Evolutionary conservation across 192 early-diverging fungal genomes (phyloP), one percentile per base, ranked within the genome.

Genomic region (Coemansia erecta): DNA sequence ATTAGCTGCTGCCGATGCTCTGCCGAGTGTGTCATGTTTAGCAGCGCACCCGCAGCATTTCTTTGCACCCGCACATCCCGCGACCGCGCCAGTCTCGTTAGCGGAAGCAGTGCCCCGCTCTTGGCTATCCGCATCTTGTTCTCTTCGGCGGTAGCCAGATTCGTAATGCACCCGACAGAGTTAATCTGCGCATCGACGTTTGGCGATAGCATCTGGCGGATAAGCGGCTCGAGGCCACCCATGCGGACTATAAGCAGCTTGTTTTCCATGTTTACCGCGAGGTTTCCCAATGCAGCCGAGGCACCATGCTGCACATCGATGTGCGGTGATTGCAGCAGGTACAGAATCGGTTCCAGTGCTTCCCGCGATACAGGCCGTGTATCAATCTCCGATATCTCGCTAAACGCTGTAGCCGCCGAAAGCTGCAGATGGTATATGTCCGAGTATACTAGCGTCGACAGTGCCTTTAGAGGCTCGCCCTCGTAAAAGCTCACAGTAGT

Each of bases 101-200:
- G 63, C 33, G 87, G 83, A 21, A 86, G 81, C 35, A 94, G 72
- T 3, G 89, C 90, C 31, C 88, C 90, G 41, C 89, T 90, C 64
- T 87, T 90, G 58, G 92, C 90, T 67, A 95, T 94, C 64, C 83
- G 86, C 52, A 85, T 86, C 73, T 95, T 95, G 82, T 94, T 95
- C 48, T 89, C 92, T 52, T 94, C 92, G 82, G 68, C 60, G 4
- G 93, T 94, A 6, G 92, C 91, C 56, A 95, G 83, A 51, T 95
- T 95, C 0, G 93, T 95, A 60, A 95, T 92, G 76, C 93, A 95
- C 13, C 93, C 93, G 15, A 94, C 93, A 12, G 92, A 91, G 73
- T 95, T 95, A 64, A 90, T 91, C 74, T 93, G 91, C n/a, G 93
- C 90, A 62, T 94, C 92, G 23, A 90, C 85, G 59, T 92, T 92